Conservation (phyloP, 805 yeast species). For the Candida easanensis region DNA sequence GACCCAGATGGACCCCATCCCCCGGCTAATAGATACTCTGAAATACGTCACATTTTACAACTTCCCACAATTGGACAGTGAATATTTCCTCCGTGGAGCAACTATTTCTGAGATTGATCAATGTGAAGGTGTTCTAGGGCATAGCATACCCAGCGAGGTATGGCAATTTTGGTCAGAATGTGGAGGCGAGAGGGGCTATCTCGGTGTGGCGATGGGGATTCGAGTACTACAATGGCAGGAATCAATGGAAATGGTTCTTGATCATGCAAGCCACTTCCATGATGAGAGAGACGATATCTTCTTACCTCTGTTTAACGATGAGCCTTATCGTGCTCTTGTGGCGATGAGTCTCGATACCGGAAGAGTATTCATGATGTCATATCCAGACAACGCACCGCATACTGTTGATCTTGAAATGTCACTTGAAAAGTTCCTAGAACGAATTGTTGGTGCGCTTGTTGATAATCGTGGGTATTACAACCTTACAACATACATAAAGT, state of each 20-base stretch:
- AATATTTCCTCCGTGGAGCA: slow-evolving; percentile 12
- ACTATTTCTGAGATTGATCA: slow-evolving; percentile 3
- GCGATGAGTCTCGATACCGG: slow-evolving; percentile 5
- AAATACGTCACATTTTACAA: slow-evolving; percentile 13
- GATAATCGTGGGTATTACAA: slow-evolving; percentile 1
- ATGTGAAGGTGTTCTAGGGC: slow-evolving; percentile 9
- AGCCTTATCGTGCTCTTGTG: slow-evolving; percentile 1
- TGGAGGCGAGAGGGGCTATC: slow-evolving; percentile 8
- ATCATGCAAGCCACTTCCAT: slow-evolving; percentile 2
- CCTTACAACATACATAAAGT: background rate
- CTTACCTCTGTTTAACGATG: slow-evolving; percentile 8
- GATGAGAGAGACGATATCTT: background rate
- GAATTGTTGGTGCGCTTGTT: slow-evolving; percentile 1
- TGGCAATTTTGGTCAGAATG: slow-evolving; percentile 15
- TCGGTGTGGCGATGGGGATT: slow-evolving; percentile 9
- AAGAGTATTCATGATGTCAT: slow-evolving; percentile 3
- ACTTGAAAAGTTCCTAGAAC: background rate
- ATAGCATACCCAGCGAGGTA: slow-evolving; percentile 7
- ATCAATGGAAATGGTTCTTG: slow-evolving; percentile 5
- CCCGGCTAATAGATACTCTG: slow-evolving; percentile 7
- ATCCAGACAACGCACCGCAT: slow-evolving; percentile 3
- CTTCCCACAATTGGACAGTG: slow-evolving; percentile 7
- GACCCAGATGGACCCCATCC: background rate
- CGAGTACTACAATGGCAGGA: slow-evolving; percentile 7
- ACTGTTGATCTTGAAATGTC: background rate